Conservation (phyloP, 2,329 filamentous ascomycete species). For the Colletotrichum zoysiae region DNA sequence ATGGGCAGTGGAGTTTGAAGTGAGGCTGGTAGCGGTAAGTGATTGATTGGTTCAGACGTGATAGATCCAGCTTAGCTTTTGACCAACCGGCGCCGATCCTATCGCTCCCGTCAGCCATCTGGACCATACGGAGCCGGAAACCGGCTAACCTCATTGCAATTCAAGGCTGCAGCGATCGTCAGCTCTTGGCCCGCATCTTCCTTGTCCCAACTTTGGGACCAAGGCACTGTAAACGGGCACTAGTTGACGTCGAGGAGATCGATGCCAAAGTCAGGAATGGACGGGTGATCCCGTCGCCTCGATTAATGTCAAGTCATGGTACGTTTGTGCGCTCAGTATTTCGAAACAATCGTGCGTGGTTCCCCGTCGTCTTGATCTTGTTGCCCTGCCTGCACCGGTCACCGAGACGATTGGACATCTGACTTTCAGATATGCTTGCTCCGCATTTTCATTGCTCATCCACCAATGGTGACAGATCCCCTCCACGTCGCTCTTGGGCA, state of each 20-base stretch:
- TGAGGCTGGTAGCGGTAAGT: slow-evolving; percentile 9
- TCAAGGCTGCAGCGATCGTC: slow-evolving; percentile 4
- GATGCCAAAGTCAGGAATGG: neutral
- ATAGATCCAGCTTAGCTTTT: neutral
- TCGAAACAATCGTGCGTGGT: slow-evolving; percentile 11
- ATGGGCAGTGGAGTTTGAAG: neutral
- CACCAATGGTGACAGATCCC: neutral
- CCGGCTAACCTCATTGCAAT: neutral
- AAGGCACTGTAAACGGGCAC: slow-evolving; percentile 2
- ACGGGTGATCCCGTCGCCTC: neutral
- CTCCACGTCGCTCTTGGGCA: slow-evolving; percentile 21
- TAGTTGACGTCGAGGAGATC: neutral
- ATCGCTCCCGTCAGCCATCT: neutral
- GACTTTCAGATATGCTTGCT: slow-evolving; percentile 10
- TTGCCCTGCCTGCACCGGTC: neutral
- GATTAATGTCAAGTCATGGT: slow-evolving; percentile 7
- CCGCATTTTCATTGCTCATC: neutral
- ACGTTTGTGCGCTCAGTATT: neutral
- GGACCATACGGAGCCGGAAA: neutral
- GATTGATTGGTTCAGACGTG: neutral
- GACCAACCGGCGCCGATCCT: neutral
- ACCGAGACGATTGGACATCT: neutral
- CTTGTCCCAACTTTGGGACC: neutral
- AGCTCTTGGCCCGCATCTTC: neutral
- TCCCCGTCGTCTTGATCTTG: neutral